These are phyloP conservation scores for Cladorrhinum sp. DNA, from an alignment of 2,329 filamentous ascomycete genomes.

Conservation along the genomic window DNA sequence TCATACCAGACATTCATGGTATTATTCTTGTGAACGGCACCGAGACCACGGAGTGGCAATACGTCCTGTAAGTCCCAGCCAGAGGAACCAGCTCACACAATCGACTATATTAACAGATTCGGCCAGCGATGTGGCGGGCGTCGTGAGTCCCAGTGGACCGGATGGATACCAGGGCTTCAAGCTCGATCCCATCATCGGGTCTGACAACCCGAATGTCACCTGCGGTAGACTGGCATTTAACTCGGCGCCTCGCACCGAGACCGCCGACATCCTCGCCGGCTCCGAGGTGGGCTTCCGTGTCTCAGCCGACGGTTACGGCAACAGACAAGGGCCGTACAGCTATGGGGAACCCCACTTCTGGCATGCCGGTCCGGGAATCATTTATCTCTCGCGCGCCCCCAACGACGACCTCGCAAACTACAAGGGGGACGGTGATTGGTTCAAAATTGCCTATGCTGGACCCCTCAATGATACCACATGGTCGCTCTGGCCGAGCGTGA, in stretches of 20 bases:
- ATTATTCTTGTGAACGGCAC: conserved; percentile 20
- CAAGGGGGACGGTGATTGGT: conserved; percentile 20
- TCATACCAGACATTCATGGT: conserved; percentile 10
- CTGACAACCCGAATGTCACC: conserved; percentile 16
- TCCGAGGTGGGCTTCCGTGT: conserved; percentile 22
- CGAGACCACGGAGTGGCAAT: conserved; percentile 17
- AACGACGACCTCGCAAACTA: conserved; percentile 14
- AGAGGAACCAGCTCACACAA: too few relatives aligned
- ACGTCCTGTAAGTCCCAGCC: conserved; percentile 11
- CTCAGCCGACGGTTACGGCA: conserved; percentile 16
- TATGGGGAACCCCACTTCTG: conserved; percentile 4
- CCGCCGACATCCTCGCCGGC: conserved; percentile 19
- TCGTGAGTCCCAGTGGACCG: neutral
- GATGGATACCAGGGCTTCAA: conserved; percentile 3
- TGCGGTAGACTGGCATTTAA: conserved; percentile 18
- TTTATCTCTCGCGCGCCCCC: conserved; percentile 18
- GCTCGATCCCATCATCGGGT: neutral
- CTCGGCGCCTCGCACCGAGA: conserved; percentile 15
- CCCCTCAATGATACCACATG: conserved; percentile 11
- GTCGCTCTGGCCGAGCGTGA: conserved; percentile 3
- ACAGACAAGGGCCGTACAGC: neutral
- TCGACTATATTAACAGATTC: neutral
- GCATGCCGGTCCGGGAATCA: conserved; percentile 16
- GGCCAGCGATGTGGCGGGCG: neutral
- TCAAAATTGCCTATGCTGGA: conserved; percentile 21